Base-by-base conservation (phyloP, 441 rosid species). In the Euphorbia celastroides region DNA sequence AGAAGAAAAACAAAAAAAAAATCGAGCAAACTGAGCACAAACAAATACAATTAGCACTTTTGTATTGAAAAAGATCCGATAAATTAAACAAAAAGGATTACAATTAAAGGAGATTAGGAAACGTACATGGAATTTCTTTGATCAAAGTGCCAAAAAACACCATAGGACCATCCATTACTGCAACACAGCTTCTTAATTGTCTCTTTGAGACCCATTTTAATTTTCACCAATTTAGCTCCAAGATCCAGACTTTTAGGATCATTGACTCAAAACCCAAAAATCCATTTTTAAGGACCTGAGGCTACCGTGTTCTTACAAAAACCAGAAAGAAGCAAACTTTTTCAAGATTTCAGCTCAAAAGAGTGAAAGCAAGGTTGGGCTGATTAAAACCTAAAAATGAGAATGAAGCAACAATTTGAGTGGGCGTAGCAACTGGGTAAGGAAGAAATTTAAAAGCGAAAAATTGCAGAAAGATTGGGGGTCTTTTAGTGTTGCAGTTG, bases 121-220 rank as follows among this genome's bases (percentile, higher is more conserved):
- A 59, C 75, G 81, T 73, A 93, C 98, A 86, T 86, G 75, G 88
- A 73, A 73, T 87, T 86, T 75, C 76, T 72, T 34, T 82, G 84
- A 80, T 90, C 86, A 71, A 82, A 84, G 61, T 88, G 32, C 98
- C 98, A 93, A 42, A 86, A 81, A 57, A 90, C 83, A 25, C 84
- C 94, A 72, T 82, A 86, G 77, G 88, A 87, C 98, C 97, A 93
- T 16, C 93, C 96, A 83, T 87, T 74, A 65, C 77, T 76, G 74
- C 82, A 68, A 82, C 96, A 93, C 67, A 93, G 81, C 50, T 69
- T 78, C 83, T 75, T 80, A 34, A 90, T 84, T 60, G 30, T 79
- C 81, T 76, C 81, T 85, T 86, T 88, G 64, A 76, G 80, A 82
- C 74, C 83, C 93, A 82, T 86, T 74, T 74, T 64, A 42, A 28